Evolutionary conservation across 2,329 filamentous ascomycete species (phyloP), one percentile per base, ranked within the genome.

Genomic region (Paecilomyces sp.): DNA sequence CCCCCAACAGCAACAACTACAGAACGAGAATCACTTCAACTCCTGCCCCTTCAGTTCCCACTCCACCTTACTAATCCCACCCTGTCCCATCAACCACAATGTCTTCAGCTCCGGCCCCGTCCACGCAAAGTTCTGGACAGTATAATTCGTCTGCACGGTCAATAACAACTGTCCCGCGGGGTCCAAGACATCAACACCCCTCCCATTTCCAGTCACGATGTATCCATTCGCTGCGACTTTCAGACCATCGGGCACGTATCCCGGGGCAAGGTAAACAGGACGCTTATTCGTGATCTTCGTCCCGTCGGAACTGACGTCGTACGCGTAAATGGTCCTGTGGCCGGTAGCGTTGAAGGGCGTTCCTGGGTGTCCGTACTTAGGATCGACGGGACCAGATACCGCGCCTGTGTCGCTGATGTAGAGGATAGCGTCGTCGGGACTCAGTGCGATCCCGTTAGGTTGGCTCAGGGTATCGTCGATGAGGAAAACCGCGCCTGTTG

Each of bases 361-460:
- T 18, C 66, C 69, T 4, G 67, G 67, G 22, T 67, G 62, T 33
- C 69, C 66, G 25, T 64, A 60, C 25, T 61, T 64, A 2, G 60
- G 64, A 34, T 64, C 65, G 15, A 64, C 60, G 58, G 66, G 66
- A 52, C 60, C 64, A 63, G 64, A 65, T 11, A 64, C 63, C 22
- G 67, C 64, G n/a, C 62, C 67, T 5, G 76, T 79, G 62, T 80
- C 78, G 54, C 72, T 73, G 18, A 82, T 74, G 60, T 81, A 81
- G 15, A 81, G 63, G 4, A 73, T 74, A 47, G 75, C 76, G 24
- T 72, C 64, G 58, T 80, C 76, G 0, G 78, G 77, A 3, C 69
- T 74, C 57, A 81, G 74, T 24, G 76, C 77, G 7, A 81, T 72
- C 6, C 79, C 78, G 60, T 81, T 81, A 25, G 74, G 72, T 53